Conservation (phyloP, 164 flowering plant genomes). For the Echeveria elegans region DNA sequence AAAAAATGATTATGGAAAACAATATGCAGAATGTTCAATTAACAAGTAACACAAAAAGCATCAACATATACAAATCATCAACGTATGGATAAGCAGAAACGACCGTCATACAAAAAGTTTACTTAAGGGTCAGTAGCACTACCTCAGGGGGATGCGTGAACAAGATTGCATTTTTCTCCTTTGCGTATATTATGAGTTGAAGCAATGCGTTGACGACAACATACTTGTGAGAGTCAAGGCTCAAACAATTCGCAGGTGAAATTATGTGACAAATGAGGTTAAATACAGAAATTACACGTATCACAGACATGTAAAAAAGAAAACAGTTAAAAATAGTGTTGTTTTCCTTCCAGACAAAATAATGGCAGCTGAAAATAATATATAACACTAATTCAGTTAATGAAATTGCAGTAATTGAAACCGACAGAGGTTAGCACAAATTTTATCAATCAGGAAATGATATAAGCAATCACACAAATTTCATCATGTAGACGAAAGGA, state of each 20-base stretch:
- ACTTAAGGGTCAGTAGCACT: constrained; percentile 13
- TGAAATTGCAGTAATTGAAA: not conserved
- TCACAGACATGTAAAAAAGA: not conserved
- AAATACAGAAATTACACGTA: not conserved
- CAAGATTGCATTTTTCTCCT: constrained; percentile 83
- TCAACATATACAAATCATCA: not conserved
- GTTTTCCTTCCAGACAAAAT: not conserved
- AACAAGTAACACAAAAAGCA: not conserved
- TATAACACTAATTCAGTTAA: not conserved
- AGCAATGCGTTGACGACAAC: constrained; percentile 31
- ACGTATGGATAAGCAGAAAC: not conserved
- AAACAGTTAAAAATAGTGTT: not conserved
- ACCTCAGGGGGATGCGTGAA: constrained; percentile 78
- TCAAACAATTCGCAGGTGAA: not conserved
- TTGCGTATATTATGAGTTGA: constrained; percentile 68
- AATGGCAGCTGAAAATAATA: not conserved
- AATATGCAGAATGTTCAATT: not conserved
- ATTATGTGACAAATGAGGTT: not conserved
- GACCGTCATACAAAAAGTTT: not conserved
- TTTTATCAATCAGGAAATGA: no score
- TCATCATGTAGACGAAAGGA: not conserved
- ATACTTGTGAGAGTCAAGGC: constrained; percentile 29
- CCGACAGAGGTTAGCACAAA: not conserved
- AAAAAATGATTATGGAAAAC: not conserved
- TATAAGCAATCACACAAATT: not conserved